Base-by-base conservation (phyloP, 2,329 filamentous ascomycete genomes). In the Fusarium papillatum region DNA sequence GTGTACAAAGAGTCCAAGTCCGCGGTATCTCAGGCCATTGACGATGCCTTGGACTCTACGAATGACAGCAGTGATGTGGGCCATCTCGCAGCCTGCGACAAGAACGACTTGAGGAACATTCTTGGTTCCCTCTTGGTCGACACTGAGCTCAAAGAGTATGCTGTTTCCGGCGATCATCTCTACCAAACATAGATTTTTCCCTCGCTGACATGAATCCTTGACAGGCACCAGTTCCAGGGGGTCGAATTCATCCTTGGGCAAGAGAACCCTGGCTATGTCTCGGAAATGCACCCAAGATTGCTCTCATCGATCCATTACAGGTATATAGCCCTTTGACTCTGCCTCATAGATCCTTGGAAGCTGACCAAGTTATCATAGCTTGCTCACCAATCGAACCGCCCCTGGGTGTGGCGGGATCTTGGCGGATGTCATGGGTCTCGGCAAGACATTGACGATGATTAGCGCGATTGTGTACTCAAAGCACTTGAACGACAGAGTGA, bases 401-500 rank as follows among this genome's bases (percentile, higher is more conserved):
- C 14, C 29, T 31, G 36, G 7, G 1, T 61, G 36, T 2, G 70
- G 70, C 1, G 70, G 70, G 11, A 43, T 73, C 8, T 57, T 73
- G 3, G 70, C 70, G 8, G 70, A 73, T 17, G 59, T 57, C 2
- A 73, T 73, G 70, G 70, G 70, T 16, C 64, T 73, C 9, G 70
- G 70, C 4, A 73, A 73, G 19, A 73, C 70, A n/a, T 24, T 73
- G 19, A 70, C 68, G 1, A 70, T 70, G 48, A 53, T 73, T 9
- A 43, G 68, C 0, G 50, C 70, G 3, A 62, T 73, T 17, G 26
- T 70, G 7, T 31, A 62, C n/a, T 73, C 68, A 19, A 24, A 59
- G 16, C 41, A 64, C 16, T 13, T 19, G n/a, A 46, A 38, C 6
- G 38, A 70, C 9, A 34, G 19, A 4, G 22, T 34, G 7, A 6